Base-by-base conservation (phyloP, 192 early-diverging fungal species). In the Entomortierella chlamydospora region DNA sequence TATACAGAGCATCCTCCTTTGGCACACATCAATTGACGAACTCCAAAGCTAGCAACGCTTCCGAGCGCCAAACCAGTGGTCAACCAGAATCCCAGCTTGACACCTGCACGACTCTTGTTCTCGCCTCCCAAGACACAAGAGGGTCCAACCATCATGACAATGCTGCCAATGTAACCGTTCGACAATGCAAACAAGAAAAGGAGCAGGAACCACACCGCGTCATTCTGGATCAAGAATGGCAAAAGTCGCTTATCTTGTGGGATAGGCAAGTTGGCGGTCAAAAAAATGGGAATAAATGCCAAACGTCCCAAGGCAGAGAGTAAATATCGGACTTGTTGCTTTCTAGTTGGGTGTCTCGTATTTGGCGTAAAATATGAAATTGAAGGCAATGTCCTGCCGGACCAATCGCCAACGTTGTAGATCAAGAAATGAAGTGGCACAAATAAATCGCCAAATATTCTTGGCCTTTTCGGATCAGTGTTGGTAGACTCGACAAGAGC, bases 351-450 rank as follows among this genome's bases (percentile, higher is more conserved):
- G 57, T 76, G 73, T 2, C 72, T 68, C 52, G 85, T 83, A 56
- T 84, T 83, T 29, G 87, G 88, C 2, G 72, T 70, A 33, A 90
- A 82, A 18, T 68, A 85, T 30, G 85, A 77, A 17, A 86, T 43
- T 23, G 87, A 67, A 20, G 85, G 85, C 25, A 89, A 72, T 23
- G 73, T 63, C 26, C 89, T 83, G 34, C 93, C 93, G 8, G 89
- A 23, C 87, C 90, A 93, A 64, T 95, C 94, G 52, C 91, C 92
- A 33, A 90, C 18, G 73, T 92, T 93, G 63, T 85, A 94, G 13
- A 87, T 56, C 59, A 95, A 81, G 63, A 94, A 95, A 54, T 93
- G 92, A 49, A 93, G 81, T 2, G 91, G 86, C 29, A 92, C 87
- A 83, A 92, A 91, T 31, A 89, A 63, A 61, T 87, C 85, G 45